phyloP scores from a whole-genome alignment of 805 yeast species.

The Kuraishia ogatae region DNA sequence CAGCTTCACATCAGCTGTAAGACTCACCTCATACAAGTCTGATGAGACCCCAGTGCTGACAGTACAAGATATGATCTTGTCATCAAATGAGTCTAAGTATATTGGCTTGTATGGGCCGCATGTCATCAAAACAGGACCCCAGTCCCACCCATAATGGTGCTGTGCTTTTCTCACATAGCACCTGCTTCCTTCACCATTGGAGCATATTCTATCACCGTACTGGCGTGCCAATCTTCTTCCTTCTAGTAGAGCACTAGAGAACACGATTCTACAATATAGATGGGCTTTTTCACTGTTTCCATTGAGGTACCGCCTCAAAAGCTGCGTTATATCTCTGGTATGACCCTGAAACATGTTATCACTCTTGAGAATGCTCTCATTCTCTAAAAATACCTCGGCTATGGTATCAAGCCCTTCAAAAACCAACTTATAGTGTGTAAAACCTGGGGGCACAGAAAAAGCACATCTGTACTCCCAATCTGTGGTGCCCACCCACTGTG shows the following conservation, averaged over 20 bases:
- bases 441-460: conserved; percentile 6
- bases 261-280: conserved; percentile 20
- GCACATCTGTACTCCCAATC: conserved; percentile 37
- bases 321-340: conserved; percentile 12
- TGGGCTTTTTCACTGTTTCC: conserved; percentile 16
- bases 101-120: conserved; percentile 37
- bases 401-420: conserved; percentile 38
- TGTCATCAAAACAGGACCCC: conserved; percentile 39
- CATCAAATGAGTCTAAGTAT: conserved; percentile 15
- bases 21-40: background rate
- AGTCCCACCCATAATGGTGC: conserved; percentile 51
- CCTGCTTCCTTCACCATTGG: conserved; percentile 35
- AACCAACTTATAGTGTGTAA: conserved; percentile 16
- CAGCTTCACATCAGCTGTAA: background rate
- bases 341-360: conserved; percentile 35
- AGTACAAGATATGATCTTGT: conserved; percentile 5
- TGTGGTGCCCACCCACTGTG: conserved; percentile 43
- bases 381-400: conserved; percentile 32
- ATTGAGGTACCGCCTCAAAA: conserved; percentile 12
- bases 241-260: conserved; percentile 27
- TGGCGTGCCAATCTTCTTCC: conserved; percentile 25
- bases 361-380: conserved; percentile 21
- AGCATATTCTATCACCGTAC: conserved; percentile 21
- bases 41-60: background rate
- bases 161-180: conserved; percentile 41